Evolutionary conservation across 768 basidiomycete species (phyloP).

Genomic region (Pholiota molesta): DNA sequence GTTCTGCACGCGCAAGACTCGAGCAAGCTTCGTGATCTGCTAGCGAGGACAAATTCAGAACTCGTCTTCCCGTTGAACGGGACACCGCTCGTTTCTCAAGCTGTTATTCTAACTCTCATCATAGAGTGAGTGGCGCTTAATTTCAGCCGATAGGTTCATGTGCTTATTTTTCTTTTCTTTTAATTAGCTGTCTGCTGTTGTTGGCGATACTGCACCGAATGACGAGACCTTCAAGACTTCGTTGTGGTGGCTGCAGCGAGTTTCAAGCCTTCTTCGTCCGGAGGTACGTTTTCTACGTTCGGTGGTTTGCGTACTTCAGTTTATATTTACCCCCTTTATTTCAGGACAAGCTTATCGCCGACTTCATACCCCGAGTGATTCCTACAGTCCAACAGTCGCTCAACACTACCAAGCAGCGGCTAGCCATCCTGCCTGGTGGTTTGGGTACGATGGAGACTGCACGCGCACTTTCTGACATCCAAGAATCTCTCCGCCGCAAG

Average conservation of each 20-base stretch:
- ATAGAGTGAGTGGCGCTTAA: slow-evolving; percentile 57
- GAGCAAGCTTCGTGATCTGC: slow-evolving; percentile 72
- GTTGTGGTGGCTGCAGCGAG: slow-evolving; percentile 87
- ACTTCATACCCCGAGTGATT: slow-evolving; percentile 80
- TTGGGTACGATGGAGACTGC: slow-evolving; percentile 68
- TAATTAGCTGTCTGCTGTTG: slow-evolving; percentile 66
- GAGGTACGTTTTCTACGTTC: slow-evolving; percentile 47
- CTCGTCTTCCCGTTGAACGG: slow-evolving; percentile 79
- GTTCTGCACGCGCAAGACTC: slow-evolving; percentile 77
- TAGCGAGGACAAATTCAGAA: slow-evolving; percentile 77
- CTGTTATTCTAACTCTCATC: slow-evolving; percentile 84
- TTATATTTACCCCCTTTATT: not conserved
- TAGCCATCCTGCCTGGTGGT: slow-evolving; percentile 76
- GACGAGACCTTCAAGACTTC: slow-evolving; percentile 84
- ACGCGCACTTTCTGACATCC: slow-evolving; percentile 73
- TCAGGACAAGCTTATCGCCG: slow-evolving; percentile 80
- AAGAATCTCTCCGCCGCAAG: slow-evolving; percentile 67
- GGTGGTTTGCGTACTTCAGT: slow-evolving; percentile 2
- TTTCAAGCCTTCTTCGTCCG: slow-evolving; percentile 70
- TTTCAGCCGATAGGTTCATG: not conserved
- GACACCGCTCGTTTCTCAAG: slow-evolving; percentile 73
- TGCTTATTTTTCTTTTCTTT: slow-evolving; percentile 6
- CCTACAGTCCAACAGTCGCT: slow-evolving; percentile 78
- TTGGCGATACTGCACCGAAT: slow-evolving; percentile 62
- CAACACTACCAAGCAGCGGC: slow-evolving; percentile 78